Base-by-base conservation (phyloP, 148 eudicot genomes). In the Rhododendron kiyosumense region DNA sequence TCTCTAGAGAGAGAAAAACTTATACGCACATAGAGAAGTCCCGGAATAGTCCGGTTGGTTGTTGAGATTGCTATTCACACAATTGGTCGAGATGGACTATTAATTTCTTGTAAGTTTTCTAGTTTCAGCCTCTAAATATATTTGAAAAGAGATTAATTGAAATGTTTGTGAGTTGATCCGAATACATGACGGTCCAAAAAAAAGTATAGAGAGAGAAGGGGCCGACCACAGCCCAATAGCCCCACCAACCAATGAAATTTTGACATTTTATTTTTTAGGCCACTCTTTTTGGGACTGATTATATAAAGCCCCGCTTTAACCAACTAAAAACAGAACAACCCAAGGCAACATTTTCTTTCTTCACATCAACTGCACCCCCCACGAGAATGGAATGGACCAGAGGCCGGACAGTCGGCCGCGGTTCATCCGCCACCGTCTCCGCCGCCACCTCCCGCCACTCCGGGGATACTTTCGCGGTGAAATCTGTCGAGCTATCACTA, bases 391-490 rank as follows among this genome's bases (percentile, higher is more conserved):
- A 81, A 14, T 91, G 89, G 90, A 89, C 51, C 43, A 88, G 90
- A 49, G 93, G 93, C 77, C 87, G 89, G 11, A 78, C 46, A 6
- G 69, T 92, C 78, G 94, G 94, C 81, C 89, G 89, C 0, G 94
- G 94, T 83, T 48, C 94, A 80, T 77, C 91, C 43, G 94, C 92
- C 84, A 85, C 84, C 32, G 92, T 92, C 46, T 91, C 88, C 18
- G 54, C 88, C n/a, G 94, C 94, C 80, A 87, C 91, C 85, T 32
- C 87, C 61, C 9, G 0, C 84, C 87, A 3, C 8, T 74, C 92
- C 83, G 91, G 92, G 18, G 86, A 86, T 13, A 38, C 85, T 49
- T 89, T 90, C 36, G 94, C 94, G 7, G 94, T 92, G 14, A 92
- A 92, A 65, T 92, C 94, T 18, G 67, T 86, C 15, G 85, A 86